Evolutionary conservation across 1,284 basidiomycete species (phyloP).

Genomic region (Coniferiporia sulphurascens): DNA sequence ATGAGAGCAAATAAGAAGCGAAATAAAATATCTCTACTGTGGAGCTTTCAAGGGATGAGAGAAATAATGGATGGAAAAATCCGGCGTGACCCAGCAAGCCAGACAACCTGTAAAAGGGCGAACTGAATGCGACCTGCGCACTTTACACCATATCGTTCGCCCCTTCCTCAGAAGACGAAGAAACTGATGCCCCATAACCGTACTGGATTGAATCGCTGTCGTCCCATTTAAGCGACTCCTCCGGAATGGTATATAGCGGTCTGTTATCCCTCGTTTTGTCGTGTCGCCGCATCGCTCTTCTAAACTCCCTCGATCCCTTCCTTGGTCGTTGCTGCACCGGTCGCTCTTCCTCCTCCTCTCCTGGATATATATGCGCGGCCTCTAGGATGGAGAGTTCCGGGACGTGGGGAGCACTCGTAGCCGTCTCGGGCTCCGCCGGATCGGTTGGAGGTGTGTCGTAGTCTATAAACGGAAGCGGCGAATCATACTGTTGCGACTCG

Average conservation of each 20-base stretch:
- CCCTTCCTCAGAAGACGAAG: not conserved
- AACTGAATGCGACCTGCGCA: not conserved
- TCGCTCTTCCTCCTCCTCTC: not conserved
- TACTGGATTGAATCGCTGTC: not conserved
- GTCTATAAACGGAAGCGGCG: not conserved
- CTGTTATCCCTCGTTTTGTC: not conserved
- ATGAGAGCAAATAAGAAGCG: not conserved
- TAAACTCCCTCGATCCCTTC: not conserved
- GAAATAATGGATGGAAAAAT: too few species aligned
- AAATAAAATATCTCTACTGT: too few species aligned
- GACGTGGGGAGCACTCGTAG: not conserved
- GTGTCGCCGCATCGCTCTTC: not conserved
- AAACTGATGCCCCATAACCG: not conserved
- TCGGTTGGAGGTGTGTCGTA: slow-evolving; percentile 9
- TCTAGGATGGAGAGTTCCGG: not conserved
- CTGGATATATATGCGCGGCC: not conserved
- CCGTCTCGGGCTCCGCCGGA: not conserved
- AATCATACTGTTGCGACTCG: slow-evolving; percentile 3
- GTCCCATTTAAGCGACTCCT: not conserved
- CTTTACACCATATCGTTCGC: not conserved
- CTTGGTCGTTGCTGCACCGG: not conserved
- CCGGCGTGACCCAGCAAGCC: too few species aligned
- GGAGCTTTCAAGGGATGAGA: too few species aligned
- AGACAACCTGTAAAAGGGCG: not conserved
- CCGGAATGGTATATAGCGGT: not conserved